A percentile compares a stretch with the other conserved stretches of the same genome.
These are phyloP conservation scores for Phytopythium helicoides DNA, from an alignment of 352 stramenopile species.

Conservation along the genomic window DNA sequence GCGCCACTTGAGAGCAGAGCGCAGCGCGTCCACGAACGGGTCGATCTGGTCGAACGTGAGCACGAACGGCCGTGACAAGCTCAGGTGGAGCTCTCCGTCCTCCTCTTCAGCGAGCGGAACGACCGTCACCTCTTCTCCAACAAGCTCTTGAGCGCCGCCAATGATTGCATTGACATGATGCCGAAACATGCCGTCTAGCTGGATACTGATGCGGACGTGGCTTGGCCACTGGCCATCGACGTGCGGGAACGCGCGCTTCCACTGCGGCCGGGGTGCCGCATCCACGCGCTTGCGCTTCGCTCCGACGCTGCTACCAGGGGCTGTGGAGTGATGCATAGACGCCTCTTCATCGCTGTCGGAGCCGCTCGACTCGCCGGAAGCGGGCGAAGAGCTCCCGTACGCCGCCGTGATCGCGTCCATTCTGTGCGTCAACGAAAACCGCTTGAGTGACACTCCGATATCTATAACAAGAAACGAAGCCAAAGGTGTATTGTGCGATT, in stretches of 20 bases:
- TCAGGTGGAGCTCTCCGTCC: constrained; percentile 46
- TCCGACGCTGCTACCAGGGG: constrained; percentile 2
- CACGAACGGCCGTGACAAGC: constrained; percentile 74
- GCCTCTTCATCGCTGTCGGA: constrained; percentile 8
- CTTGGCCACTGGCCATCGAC: constrained; percentile 84
- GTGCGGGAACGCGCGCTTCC: constrained; percentile 66
- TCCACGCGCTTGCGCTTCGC: constrained; percentile 44
- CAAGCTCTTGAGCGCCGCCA: constrained; percentile 22
- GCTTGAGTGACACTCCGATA: too few species aligned
- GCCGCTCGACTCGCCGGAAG: constrained; percentile 13
- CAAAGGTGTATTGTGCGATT: too few species aligned
- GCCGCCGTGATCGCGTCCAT: constrained; percentile 42
- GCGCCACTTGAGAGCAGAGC: constrained; percentile 66
- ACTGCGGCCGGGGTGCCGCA: constrained; percentile 18
- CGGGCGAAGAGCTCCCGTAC: constrained; percentile 33
- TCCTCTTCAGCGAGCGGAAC: constrained; percentile 30
- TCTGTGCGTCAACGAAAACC: too few species aligned
- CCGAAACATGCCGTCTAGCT: constrained; percentile 19
- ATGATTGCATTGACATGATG: constrained; percentile 25
- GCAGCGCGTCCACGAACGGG: constrained; percentile 60
- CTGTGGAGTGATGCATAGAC: not conserved
- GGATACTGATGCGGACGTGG: constrained; percentile 58
- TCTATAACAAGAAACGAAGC: too few species aligned
- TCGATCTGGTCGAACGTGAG: constrained; percentile 70
- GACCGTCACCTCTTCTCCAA: constrained; percentile 23